Evolutionary conservation across 2,329 filamentous ascomycete species (phyloP).

Genomic region (Dothistroma pini): DNA sequence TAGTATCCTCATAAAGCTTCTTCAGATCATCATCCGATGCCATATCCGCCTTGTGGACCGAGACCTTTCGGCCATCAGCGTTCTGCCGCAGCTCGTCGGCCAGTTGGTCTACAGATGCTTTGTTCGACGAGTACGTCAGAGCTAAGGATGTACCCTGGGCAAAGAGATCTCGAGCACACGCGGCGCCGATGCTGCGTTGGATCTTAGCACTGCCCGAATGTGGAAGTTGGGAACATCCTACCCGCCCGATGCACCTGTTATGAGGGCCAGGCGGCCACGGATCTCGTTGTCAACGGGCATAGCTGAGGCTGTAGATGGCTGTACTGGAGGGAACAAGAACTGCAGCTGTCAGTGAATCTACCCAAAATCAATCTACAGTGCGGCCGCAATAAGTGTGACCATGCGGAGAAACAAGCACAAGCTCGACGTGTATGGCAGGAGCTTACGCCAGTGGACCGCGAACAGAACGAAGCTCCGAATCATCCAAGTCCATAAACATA

Average conservation of each 20-base stretch:
- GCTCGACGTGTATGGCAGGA: neutral
- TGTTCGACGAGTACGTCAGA: constrained; percentile 56
- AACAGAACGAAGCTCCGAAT: neutral
- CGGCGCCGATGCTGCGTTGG: constrained; percentile 54
- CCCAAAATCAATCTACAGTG: neutral
- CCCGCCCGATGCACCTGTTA: constrained; percentile 62
- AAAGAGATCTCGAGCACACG: constrained; percentile 56
- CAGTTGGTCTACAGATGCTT: constrained; percentile 46
- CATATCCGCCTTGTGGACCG: constrained; percentile 58
- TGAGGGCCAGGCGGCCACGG: constrained; percentile 53
- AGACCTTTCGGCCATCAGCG: constrained; percentile 41
- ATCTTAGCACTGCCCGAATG: constrained; percentile 2
- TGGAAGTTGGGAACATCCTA: constrained; percentile 32
- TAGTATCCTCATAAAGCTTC: constrained; percentile 54
- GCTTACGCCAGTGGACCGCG: neutral
- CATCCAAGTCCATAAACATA: neutral
- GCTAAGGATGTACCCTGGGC: constrained; percentile 53
- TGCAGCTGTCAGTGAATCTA: neutral
- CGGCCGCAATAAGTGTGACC: neutral
- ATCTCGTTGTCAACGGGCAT: constrained; percentile 39
- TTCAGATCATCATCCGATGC: constrained; percentile 52
- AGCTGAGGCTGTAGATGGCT: neutral
- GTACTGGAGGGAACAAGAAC: neutral
- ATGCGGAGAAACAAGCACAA: neutral
- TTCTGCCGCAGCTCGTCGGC: constrained; percentile 30